Evolutionary conservation across 2,329 filamentous ascomycete genomes (phyloP).

Genomic region (Beauveria rudraprayagi): DNA sequence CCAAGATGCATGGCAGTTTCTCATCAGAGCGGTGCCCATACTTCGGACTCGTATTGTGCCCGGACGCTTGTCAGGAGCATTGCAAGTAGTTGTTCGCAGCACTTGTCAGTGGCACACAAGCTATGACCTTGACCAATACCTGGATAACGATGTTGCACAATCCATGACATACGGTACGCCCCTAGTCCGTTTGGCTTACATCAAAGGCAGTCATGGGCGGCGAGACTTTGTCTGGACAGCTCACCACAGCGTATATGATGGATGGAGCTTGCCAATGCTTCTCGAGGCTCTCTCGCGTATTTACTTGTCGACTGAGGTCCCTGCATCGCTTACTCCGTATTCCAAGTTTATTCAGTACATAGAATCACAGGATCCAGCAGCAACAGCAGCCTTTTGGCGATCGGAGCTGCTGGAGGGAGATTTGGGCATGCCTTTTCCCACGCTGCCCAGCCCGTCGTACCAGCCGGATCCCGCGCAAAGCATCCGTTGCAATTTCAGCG

Average conservation of each 20-base stretch:
- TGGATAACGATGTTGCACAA: background rate
- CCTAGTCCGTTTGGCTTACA: slow-evolving; percentile 5
- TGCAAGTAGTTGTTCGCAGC: background rate
- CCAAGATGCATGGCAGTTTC: background rate
- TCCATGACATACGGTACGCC: background rate
- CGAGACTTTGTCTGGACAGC: slow-evolving; percentile 1
- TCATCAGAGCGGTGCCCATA: background rate
- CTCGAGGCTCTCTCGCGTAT: background rate
- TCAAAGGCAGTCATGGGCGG: slow-evolving; percentile 3
- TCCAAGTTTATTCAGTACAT: background rate
- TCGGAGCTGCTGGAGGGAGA: background rate
- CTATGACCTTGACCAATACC: background rate
- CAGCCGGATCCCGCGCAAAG: background rate
- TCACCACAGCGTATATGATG: background rate
- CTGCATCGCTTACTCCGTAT: background rate
- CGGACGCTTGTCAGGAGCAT: background rate
- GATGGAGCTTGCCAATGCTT: background rate
- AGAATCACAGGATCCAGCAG: background rate
- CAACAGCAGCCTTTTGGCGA: background rate
- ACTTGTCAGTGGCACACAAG: background rate
- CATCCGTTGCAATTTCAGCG: background rate
- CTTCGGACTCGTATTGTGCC: background rate
- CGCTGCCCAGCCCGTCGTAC: background rate
- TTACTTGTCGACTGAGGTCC: background rate
- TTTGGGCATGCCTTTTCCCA: background rate